phyloP scores from a whole-genome alignment of 306 rosid species.

The Quercus aquifolioides region DNA sequence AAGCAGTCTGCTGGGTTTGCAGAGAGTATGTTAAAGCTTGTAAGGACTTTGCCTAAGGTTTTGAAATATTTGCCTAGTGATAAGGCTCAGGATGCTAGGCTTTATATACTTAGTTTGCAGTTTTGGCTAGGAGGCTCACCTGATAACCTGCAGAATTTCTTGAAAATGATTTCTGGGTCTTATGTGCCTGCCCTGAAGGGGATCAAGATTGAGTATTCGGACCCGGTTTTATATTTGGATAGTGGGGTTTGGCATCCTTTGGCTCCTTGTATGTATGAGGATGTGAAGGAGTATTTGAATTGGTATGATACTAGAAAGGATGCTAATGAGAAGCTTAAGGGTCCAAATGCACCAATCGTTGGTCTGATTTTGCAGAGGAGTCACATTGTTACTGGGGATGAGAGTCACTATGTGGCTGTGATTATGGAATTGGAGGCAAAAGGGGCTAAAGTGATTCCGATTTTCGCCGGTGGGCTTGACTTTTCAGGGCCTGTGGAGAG shows the following conservation, averaged over 20 bases:
- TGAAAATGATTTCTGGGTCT: constrained; percentile 85
- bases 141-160: constrained; percentile 80
- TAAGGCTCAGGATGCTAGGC: constrained; percentile 96
- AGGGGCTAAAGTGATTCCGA: constrained; percentile 94
- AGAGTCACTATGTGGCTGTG: constrained; percentile 94
- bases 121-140: constrained; percentile 99
- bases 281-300: constrained; percentile 94
- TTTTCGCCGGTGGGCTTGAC: constrained; percentile 93
- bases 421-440: constrained; percentile 93
- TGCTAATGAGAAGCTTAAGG: constrained; percentile 78
- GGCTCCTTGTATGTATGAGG: constrained; percentile 97
- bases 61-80: constrained; percentile 95
- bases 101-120: constrained; percentile 83
- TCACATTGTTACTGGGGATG: constrained; percentile 98
- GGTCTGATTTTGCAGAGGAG: constrained; percentile 93
- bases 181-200: constrained; percentile 84
- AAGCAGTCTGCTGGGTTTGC: constrained; percentile 90
- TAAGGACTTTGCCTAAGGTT: constrained; percentile 93
- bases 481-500: constrained; percentile 95
- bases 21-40: constrained; percentile 94
- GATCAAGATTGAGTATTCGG: constrained; percentile 67
- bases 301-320: constrained; percentile 96
- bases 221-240: constrained; percentile 91
- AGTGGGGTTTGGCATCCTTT: constrained; percentile 95
- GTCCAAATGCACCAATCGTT: constrained; percentile 51